These are phyloP conservation scores for Podospora australis DNA, from an alignment of 495 filamentous ascomycete species.

Conservation along the genomic window DNA sequence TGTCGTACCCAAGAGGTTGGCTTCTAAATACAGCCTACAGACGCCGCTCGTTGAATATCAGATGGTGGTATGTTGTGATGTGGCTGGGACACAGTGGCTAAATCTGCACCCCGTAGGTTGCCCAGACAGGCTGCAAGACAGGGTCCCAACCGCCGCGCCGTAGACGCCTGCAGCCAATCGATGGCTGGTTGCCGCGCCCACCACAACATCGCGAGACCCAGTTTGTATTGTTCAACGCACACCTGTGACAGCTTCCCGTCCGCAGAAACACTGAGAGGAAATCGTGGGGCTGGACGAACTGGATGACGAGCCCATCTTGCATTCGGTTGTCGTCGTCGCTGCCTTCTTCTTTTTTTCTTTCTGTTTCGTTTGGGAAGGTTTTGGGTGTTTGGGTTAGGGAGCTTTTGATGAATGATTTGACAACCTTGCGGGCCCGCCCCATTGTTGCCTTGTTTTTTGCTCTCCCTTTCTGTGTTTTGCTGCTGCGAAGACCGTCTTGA, in stretches of 20 bases:
- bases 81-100: constrained; percentile 13
- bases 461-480: constrained; percentile 6
- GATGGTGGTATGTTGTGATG: no score
- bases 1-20: no score
- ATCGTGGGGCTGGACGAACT: constrained; percentile 11
- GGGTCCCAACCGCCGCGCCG: constrained; percentile 15
- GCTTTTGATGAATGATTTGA: constrained; percentile 2
- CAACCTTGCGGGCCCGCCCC: constrained; percentile 12
- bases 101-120: constrained; percentile 4
- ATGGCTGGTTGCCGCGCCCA: constrained; percentile 14
- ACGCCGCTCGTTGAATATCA: no score
- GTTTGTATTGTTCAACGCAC: constrained; percentile 6
- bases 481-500: neutral
- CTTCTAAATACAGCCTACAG: no score
- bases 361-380: neutral
- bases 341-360: no score
- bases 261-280: neutral
- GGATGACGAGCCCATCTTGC: neutral
- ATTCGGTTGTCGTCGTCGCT: neutral
- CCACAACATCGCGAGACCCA: constrained; percentile 30
- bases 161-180: constrained; percentile 22
- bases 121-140: constrained; percentile 28
- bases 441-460: constrained; percentile 17
- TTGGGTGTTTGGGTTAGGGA: neutral
- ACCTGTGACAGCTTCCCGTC: no score